Base-by-base conservation (phyloP, 176 grass and related monocot species). In the Juncus effusus region DNA sequence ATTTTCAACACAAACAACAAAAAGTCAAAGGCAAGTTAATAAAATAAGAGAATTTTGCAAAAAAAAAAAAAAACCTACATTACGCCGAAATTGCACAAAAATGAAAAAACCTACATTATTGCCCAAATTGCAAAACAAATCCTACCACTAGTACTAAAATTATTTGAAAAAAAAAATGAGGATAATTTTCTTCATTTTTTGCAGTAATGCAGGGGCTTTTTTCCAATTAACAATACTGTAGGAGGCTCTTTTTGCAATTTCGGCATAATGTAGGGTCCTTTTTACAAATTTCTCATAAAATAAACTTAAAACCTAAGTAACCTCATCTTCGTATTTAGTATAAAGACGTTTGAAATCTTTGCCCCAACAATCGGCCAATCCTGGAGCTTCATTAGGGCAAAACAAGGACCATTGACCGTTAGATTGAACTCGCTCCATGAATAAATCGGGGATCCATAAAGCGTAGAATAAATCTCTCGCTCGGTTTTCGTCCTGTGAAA, bases 371-470 rank as follows among this genome's bases (percentile, higher is more conserved):
- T 99, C 89, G 74, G 95, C 85, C 69, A 99, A 80, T 19, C 95
- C 95, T 11, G 95, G 89, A 85, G 95, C 83, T 83, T 99, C 95
- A 85, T 85, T 85, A 12, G 95, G 95, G 78, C 95, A 99, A 90
- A 99, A 99, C 44, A 99, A 63, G 39, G 95, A 99, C 95, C 95
- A 99, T 38, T 93, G 72, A 36, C 84, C 78, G 5, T 99, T 90
- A 78, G 54, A 84, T 66, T 94, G 95, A 13, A 99, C 95, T 41
- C 89, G 81, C 80, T 94, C 75, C 95, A 99, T 99, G 65, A 99
- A 99, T 52, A 99, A 80, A 80, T 99, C 95, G 38, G 95, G 89
- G 69, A 90, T 69, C 95, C 95, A 99, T 10, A 99, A 80, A 6
- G 83, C 95, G 85, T 64, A 94, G 65, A 99, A 99, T 61, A 99